A percentile compares a stretch with the other conserved stretches of the same genome.
Conservation (phyloP, 2,329 filamentous ascomycete genomes). For the Paraphaeosphaeria minitans region DNA sequence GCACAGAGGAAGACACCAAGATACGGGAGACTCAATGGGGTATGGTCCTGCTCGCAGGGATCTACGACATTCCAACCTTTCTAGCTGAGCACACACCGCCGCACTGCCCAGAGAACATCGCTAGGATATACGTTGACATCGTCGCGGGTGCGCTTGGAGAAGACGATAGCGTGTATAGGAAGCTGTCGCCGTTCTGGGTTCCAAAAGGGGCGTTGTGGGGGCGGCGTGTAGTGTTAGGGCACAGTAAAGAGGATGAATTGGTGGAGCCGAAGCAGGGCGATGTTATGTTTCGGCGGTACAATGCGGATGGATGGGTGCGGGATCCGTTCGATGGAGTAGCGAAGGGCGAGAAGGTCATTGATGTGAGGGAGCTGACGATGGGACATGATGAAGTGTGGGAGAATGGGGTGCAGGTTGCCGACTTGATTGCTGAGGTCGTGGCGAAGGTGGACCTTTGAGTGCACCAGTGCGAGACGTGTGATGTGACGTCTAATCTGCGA, state of each 20-base stretch:
- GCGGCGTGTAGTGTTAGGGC: constrained; percentile 50
- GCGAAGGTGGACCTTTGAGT: constrained; percentile 9
- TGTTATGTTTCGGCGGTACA: constrained; percentile 58
- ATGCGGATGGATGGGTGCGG: constrained; percentile 49
- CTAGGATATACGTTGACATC: constrained; percentile 63
- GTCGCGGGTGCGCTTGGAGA: constrained; percentile 65
- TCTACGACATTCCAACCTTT: constrained; percentile 68
- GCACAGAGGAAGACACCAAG: background rate
- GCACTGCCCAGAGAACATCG: constrained; percentile 24
- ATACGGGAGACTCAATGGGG: constrained; percentile 50
- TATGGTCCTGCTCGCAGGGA: constrained; percentile 67
- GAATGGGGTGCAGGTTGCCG: constrained; percentile 62
- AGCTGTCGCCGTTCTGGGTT: constrained; percentile 57
- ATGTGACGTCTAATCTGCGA: constrained; percentile 8
- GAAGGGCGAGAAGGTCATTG: constrained; percentile 30
- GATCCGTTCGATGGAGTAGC: constrained; percentile 9
- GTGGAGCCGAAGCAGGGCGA: constrained; percentile 63
- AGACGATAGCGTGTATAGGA: constrained; percentile 22
- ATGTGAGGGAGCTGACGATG: constrained; percentile 57
- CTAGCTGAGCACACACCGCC: constrained; percentile 51
- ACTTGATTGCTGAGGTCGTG: constrained; percentile 41
- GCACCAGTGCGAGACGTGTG: background rate
- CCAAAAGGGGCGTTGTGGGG: constrained; percentile 43
- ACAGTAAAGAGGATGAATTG: constrained; percentile 56
- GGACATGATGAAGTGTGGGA: constrained; percentile 69